A percentile compares a stretch with the other conserved stretches of the same genome.
Conservation (phyloP, 371 early-diverging fungal species). For the Smittium culicis region DNA sequence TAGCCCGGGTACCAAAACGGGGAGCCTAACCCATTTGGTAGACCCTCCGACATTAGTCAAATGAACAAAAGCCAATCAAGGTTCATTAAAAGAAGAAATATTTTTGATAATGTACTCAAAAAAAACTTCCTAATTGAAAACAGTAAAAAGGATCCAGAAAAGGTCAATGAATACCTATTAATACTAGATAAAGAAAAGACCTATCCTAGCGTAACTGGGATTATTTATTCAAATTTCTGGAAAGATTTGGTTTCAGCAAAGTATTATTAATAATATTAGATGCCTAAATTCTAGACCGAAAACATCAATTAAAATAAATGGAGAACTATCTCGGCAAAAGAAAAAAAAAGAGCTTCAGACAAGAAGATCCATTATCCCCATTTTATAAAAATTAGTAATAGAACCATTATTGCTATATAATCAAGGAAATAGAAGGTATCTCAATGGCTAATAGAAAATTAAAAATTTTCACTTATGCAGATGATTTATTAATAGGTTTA, state of each 20-base stretch:
- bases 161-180: neutral
- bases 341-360: neutral
- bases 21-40: too few species aligned
- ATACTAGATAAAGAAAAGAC: neutral
- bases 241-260: neutral
- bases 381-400: neutral
- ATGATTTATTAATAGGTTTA: neutral
- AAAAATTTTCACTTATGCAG: neutral
- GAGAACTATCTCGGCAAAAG: neutral
- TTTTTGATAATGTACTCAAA: neutral
- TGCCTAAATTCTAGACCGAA: neutral
- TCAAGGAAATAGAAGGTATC: neutral
- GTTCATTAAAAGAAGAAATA: neutral
- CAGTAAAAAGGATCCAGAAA: neutral
- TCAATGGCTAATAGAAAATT: neutral
- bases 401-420: neutral
- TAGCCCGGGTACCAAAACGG: too few species aligned
- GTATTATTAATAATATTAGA: neutral
- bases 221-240: neutral
- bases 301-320: neutral
- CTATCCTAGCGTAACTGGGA: neutral
- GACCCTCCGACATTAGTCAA: too few species aligned
- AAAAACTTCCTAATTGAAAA: neutral
- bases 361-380: neutral
- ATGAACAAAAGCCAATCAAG: neutral